Evolutionary conservation across 495 filamentous ascomycete genomes (phyloP).

Genomic region (Aspergillus baeticus): DNA sequence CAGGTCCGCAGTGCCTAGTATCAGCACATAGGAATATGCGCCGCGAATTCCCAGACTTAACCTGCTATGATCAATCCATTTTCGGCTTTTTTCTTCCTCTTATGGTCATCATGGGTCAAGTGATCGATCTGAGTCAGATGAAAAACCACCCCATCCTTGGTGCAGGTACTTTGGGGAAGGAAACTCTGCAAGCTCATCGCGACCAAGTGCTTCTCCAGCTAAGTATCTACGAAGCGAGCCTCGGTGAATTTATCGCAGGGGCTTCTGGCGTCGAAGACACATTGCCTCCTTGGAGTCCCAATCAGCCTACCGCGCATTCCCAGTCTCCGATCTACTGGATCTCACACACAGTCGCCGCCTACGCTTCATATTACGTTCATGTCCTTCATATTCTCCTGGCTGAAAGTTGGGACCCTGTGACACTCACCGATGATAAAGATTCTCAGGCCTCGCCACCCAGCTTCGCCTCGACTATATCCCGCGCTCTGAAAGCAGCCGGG

Average conservation of each 20-base stretch:
- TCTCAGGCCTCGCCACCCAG: constrained; percentile 80
- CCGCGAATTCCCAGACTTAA: constrained; percentile 72
- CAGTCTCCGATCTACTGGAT: constrained; percentile 53
- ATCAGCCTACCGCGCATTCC: constrained; percentile 38
- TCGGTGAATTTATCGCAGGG: constrained; percentile 70
- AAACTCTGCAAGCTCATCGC: constrained; percentile 75
- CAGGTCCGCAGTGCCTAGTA: constrained; percentile 48
- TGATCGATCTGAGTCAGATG: constrained; percentile 86
- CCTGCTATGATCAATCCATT: constrained; percentile 84
- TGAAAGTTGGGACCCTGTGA: constrained; percentile 84
- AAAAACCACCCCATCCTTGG: constrained; percentile 87
- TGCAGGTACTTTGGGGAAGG: constrained; percentile 65
- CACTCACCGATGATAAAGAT: constrained; percentile 79
- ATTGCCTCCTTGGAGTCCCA: constrained; percentile 5
- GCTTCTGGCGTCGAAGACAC: constrained; percentile 25
- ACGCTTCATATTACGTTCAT: constrained; percentile 80
- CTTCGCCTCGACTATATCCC: constrained; percentile 74
- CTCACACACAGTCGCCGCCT: constrained; percentile 83
- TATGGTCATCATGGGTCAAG: constrained; percentile 90
- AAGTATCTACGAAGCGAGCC: constrained; percentile 75
- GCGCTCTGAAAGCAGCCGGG: constrained; percentile 75
- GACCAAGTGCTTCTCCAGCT: constrained; percentile 75
- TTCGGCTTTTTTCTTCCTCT: constrained; percentile 90
- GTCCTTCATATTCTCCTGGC: constrained; percentile 80
- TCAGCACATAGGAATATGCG: constrained; percentile 47